phyloP scores from a whole-genome alignment of 208 protist genomes.

The Naegleria gruberi region DNA sequence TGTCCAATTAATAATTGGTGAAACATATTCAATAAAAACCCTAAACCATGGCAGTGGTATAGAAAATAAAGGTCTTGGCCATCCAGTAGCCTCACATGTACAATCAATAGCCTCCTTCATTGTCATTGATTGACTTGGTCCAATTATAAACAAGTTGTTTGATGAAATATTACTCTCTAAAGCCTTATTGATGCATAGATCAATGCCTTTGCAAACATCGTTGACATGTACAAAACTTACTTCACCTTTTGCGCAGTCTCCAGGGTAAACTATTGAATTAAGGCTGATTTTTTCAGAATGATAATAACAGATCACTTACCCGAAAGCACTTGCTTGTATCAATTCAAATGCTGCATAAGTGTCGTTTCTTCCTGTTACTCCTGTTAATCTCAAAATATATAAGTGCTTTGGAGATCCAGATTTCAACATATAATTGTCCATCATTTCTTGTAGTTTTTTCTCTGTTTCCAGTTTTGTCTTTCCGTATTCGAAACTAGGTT shows the following conservation, averaged over 20 bases:
- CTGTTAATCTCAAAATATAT: background rate
- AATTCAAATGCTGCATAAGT: constrained; percentile 17
- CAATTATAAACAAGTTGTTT: background rate
- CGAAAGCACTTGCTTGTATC: background rate
- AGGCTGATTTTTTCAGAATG: background rate
- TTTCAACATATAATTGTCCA: background rate
- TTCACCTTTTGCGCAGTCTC: background rate
- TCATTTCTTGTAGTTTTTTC: background rate
- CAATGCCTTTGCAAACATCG: background rate
- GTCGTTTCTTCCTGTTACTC: background rate
- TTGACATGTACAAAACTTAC: background rate
- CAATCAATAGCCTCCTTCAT: background rate
- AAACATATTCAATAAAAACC: background rate
- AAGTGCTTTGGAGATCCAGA: background rate
- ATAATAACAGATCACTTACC: background rate
- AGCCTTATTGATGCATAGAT: background rate
- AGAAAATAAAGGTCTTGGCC: background rate
- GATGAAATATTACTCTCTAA: too few relatives aligned
- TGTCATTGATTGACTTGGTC: background rate
- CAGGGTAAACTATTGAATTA: background rate
- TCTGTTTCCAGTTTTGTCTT: background rate
- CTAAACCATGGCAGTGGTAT: background rate
- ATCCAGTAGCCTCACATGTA: background rate
- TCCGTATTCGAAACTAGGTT: background rate
- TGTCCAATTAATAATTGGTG: background rate